phyloP scores from a whole-genome alignment of 202 grass and related monocot genomes.

The Carex sylvatica region DNA sequence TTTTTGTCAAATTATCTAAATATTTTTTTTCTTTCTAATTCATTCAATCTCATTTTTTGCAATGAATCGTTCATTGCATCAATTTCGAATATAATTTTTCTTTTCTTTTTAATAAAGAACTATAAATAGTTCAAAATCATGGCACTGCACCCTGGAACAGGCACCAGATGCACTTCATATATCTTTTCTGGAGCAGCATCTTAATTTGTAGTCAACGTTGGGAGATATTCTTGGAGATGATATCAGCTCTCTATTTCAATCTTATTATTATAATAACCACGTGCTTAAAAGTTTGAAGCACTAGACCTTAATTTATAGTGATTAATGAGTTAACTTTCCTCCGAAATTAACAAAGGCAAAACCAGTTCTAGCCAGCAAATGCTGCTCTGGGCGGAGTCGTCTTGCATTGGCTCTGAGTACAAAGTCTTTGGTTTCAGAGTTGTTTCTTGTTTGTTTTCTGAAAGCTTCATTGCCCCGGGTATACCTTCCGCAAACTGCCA shows the following conservation, averaged over 20 bases:
- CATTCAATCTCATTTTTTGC: background rate
- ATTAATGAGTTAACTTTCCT: background rate
- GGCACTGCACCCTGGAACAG: background rate
- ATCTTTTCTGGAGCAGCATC: no score
- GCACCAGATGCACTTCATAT: no score
- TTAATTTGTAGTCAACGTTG: no score
- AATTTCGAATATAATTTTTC: background rate
- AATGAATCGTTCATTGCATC: no score
- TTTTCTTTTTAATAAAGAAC: background rate
- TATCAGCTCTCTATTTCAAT: no score
- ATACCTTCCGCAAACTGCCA: background rate
- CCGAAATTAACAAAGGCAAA: background rate
- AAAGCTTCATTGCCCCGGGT: background rate
- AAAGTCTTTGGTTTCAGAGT: conserved; percentile 15
- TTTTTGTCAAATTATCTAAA: background rate
- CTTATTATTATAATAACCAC: background rate
- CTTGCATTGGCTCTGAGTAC: background rate
- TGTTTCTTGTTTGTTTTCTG: conserved; percentile 21
- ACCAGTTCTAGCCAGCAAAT: background rate
- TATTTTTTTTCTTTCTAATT: background rate
- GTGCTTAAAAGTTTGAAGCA: background rate
- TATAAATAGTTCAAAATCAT: no score
- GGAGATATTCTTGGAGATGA: background rate
- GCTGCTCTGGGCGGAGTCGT: background rate
- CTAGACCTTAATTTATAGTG: background rate